A percentile compares a stretch with the other conserved stretches of the same genome.
These are phyloP conservation scores for Pilobolus umbonatus DNA, from an alignment of 192 early-diverging fungal genomes.

Conservation along the genomic window DNA sequence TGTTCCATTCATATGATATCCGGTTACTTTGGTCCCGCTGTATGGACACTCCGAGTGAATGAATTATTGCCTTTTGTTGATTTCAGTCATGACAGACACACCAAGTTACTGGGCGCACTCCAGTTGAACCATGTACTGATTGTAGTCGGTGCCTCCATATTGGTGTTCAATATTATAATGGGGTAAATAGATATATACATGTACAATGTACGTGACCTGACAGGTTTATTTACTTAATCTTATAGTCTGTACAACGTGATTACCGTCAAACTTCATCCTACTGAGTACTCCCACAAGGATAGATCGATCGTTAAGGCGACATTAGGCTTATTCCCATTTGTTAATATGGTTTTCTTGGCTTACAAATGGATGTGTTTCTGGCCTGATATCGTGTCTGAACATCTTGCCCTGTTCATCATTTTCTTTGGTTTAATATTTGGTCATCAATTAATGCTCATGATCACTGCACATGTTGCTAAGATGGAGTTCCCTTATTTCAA, in stretches of 20 bases:
- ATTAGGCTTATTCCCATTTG: constrained; percentile 64
- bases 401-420: constrained; percentile 64
- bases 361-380: constrained; percentile 65
- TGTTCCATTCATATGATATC: constrained; percentile 56
- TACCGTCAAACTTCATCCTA: constrained; percentile 17
- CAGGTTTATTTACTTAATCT: constrained; percentile 3
- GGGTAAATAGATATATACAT: constrained; percentile 39
- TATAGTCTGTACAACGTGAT: constrained; percentile 23
- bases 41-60: constrained; percentile 16
- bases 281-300: constrained; percentile 40
- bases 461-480: constrained; percentile 82
- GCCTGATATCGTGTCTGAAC: constrained; percentile 58
- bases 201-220: not conserved
- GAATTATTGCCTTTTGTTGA: constrained; percentile 13
- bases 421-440: constrained; percentile 73
- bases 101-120: constrained; percentile 35
- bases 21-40: constrained; percentile 37
- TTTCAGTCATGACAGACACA: constrained; percentile 4
- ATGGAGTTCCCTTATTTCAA: constrained; percentile 76
- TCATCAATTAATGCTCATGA: constrained; percentile 79
- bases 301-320: constrained; percentile 49
- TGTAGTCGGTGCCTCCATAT: constrained; percentile 38
- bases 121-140: constrained; percentile 55
- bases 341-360: constrained; percentile 41
- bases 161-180: constrained; percentile 50